Conservation (phyloP, 2,329 filamentous ascomycete genomes). For the Cercospora nicotianae region DNA sequence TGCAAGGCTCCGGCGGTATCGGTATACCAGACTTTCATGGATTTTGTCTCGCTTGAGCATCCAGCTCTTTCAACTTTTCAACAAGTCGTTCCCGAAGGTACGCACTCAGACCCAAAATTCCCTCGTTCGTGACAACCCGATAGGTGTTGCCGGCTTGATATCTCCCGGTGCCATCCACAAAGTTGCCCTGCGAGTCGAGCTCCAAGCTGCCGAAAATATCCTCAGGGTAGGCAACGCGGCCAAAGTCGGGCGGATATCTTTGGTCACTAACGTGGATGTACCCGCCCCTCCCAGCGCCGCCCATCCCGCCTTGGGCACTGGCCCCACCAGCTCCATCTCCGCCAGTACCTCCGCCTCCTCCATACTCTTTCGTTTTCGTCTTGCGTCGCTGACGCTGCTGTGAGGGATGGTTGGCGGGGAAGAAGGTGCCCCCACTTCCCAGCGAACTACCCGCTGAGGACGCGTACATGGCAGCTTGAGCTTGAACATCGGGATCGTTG, state of each 20-base stretch:
- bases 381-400: slow-evolving; percentile 33
- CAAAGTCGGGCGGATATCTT: slow-evolving; percentile 62
- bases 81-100: slow-evolving; percentile 39
- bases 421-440: slow-evolving; percentile 52
- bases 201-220: slow-evolving; percentile 67
- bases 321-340: slow-evolving; percentile 57
- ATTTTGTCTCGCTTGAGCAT: slow-evolving; percentile 33
- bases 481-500: slow-evolving; percentile 57
- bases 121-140: slow-evolving; percentile 59
- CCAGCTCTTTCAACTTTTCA: slow-evolving; percentile 38
- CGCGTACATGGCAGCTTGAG: slow-evolving; percentile 61
- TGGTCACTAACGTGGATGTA: slow-evolving; percentile 64
- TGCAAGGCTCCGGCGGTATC: not conserved
- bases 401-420: slow-evolving; percentile 35
- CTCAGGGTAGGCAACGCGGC: slow-evolving; percentile 64
- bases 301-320: slow-evolving; percentile 59
- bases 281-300: slow-evolving; percentile 59
- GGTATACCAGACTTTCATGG: slow-evolving; percentile 2
- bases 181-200: slow-evolving; percentile 58
- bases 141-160: slow-evolving; percentile 66
- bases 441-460: slow-evolving; percentile 59
- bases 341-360: slow-evolving; percentile 44
- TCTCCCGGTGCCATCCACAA: slow-evolving; percentile 56
- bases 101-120: slow-evolving; percentile 47
- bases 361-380: slow-evolving; percentile 31